These are phyloP conservation scores for Amanita polypyramis DNA, from an alignment of 768 basidiomycete genomes.

Conservation along the genomic window DNA sequence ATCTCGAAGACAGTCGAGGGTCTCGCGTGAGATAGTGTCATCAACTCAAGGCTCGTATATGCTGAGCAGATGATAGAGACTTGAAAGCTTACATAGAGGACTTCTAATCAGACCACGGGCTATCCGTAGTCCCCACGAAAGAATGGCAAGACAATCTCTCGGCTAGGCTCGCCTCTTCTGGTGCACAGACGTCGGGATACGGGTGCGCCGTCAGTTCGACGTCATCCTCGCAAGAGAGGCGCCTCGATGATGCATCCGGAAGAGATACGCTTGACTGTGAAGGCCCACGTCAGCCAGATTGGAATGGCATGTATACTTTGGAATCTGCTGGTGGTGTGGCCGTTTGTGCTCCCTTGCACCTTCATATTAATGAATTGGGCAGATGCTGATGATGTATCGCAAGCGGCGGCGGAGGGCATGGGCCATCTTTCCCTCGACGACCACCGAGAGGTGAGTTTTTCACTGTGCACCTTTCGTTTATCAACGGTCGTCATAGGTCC, in stretches of 20 bases:
- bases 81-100: conserved; percentile 5
- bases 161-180: conserved; percentile 33
- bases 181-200: conserved; percentile 10
- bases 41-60: conserved; percentile 41
- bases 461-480: background rate
- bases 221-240: conserved; percentile 1
- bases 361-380: background rate
- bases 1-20: conserved; percentile 61
- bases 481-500: conserved; percentile 38
- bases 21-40: conserved; percentile 74
- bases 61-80: background rate
- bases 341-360: background rate
- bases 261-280: conserved; percentile 27
- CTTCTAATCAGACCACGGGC: conserved; percentile 36
- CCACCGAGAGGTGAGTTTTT: conserved; percentile 50
- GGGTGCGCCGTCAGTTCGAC: conserved; percentile 8
- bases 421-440: conserved; percentile 70
- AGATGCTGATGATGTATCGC: conserved; percentile 30
- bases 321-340: conserved; percentile 23
- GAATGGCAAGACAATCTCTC: conserved; percentile 76
- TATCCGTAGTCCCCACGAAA: conserved; percentile 53
- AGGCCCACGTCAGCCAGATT: conserved; percentile 28
- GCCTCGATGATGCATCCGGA: background rate
- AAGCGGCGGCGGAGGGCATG: conserved; percentile 44
- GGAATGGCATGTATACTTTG: conserved; percentile 53